phyloP scores from a whole-genome alignment of 2,329 filamentous ascomycete species.

The Alternaria alternata region DNA sequence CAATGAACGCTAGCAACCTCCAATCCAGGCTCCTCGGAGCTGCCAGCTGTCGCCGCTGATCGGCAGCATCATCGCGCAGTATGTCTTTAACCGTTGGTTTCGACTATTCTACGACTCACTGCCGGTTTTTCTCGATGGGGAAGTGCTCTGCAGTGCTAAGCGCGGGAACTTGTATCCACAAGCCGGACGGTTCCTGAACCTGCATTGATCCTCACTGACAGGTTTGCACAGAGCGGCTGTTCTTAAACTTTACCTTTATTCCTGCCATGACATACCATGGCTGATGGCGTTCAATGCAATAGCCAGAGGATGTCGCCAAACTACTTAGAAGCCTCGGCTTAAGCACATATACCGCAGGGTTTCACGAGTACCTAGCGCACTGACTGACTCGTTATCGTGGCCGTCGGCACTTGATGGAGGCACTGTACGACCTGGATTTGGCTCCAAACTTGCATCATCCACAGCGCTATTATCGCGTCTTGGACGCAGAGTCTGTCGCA shows the following conservation, averaged over 20 bases:
- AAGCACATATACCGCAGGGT: not conserved
- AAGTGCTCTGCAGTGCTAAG: slow-evolving; percentile 3
- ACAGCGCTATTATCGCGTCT: not conserved
- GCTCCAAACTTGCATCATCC: not conserved
- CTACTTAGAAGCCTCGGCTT: not conserved
- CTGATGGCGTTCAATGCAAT: not conserved
- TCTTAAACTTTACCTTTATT: not conserved
- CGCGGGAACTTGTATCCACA: slow-evolving; percentile 7
- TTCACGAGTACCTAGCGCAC: slow-evolving; percentile 6
- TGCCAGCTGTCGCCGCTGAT: not conserved
- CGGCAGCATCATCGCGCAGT: slow-evolving; percentile 2
- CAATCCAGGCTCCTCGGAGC: not conserved
- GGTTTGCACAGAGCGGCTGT: not conserved
- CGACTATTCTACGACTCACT: slow-evolving; percentile 1
- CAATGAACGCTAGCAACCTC: not conserved
- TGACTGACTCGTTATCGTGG: slow-evolving; percentile 7
- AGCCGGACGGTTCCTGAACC: slow-evolving; percentile 5
- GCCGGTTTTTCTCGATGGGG: slow-evolving; percentile 1
- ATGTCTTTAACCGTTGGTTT: slow-evolving; percentile 7
- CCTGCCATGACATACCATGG: not conserved
- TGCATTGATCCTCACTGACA: not conserved
- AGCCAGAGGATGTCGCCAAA: not conserved
- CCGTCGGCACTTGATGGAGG: slow-evolving; percentile 9
- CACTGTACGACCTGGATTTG: not conserved
- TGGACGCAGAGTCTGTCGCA: slow-evolving; percentile 7